phyloP scores from a whole-genome alignment of 2,329 filamentous ascomycete genomes.

The Penicillium sumatraense region DNA sequence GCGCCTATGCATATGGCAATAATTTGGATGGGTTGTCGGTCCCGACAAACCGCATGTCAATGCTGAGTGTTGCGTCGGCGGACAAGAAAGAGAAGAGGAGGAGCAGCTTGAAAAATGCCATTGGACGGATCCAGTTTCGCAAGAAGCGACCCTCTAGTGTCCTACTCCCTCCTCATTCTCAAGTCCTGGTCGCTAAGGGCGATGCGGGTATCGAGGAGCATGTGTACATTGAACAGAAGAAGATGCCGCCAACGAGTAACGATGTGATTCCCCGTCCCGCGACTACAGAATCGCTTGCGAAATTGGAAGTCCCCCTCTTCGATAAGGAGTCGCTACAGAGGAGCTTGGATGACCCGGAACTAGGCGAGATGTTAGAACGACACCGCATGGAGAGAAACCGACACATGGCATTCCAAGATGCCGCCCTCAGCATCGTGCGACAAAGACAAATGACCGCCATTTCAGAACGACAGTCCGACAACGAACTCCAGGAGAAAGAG shows the following conservation, averaged over 20 bases:
- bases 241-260: slow-evolving; percentile 5
- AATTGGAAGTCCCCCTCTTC: slow-evolving; percentile 39
- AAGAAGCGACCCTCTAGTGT: slow-evolving; percentile 38
- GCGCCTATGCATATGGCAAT: slow-evolving; percentile 17
- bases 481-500: slow-evolving; percentile 38
- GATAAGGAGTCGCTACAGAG: slow-evolving; percentile 41
- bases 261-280: slow-evolving; percentile 3
- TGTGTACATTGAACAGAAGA: slow-evolving; percentile 35
- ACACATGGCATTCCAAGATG: slow-evolving; percentile 41
- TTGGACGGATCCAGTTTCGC: slow-evolving; percentile 42
- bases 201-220: slow-evolving; percentile 40
- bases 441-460: slow-evolving; percentile 36
- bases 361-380: slow-evolving; percentile 35
- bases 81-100: slow-evolving; percentile 37
- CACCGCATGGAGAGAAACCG: slow-evolving; percentile 36
- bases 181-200: slow-evolving; percentile 31
- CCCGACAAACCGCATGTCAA: slow-evolving; percentile 29
- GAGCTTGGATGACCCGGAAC: slow-evolving; percentile 37
- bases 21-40: slow-evolving; percentile 18
- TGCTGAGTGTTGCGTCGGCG: slow-evolving; percentile 32
- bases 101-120: slow-evolving; percentile 38
- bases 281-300: slow-evolving; percentile 24
- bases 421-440: slow-evolving; percentile 34
- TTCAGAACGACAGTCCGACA: slow-evolving; percentile 32
- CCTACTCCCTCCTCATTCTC: slow-evolving; percentile 33